Conservation (phyloP, 768 basidiomycete genomes). For the Collybia mongolica region DNA sequence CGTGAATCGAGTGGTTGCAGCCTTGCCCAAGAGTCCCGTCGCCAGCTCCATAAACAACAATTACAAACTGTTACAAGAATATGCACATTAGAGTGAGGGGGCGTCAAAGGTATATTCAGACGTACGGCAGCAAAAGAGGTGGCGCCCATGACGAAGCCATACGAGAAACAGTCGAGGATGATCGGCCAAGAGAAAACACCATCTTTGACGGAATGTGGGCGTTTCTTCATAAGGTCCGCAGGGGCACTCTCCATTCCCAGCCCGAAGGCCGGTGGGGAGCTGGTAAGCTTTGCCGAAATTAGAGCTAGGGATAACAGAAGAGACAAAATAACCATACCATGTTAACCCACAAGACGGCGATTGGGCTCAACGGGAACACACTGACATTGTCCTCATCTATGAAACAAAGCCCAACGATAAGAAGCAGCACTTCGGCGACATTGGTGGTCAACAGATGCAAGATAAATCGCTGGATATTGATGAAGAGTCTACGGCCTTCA, state of each 20-base stretch:
- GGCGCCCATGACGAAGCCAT: conserved; percentile 35
- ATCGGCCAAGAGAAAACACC: conserved; percentile 38
- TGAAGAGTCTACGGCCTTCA: conserved; percentile 57
- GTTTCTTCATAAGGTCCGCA: conserved; percentile 46
- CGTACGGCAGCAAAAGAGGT: conserved; percentile 31
- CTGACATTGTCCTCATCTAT: conserved; percentile 43
- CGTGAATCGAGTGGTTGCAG: conserved; percentile 26
- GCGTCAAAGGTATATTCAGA: background rate
- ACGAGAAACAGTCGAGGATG: conserved; percentile 34
- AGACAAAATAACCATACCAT: too few species aligned
- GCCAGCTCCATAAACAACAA: conserved; percentile 33
- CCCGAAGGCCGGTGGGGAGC: conserved; percentile 55
- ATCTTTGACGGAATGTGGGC: conserved; percentile 36
- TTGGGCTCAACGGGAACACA: conserved; percentile 57
- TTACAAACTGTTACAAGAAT: conserved; percentile 26
- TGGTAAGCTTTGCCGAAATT: conserved; percentile 24
- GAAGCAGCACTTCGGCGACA: conserved; percentile 51
- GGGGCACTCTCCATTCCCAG: conserved; percentile 52
- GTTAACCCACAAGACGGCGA: conserved; percentile 53
- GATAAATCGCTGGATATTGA: conserved; percentile 56
- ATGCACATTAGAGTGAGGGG: background rate
- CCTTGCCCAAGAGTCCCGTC: conserved; percentile 28
- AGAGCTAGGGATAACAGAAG: too few species aligned
- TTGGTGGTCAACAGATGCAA: conserved; percentile 53
- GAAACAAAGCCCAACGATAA: conserved; percentile 59